Evolutionary conservation across 2,329 filamentous ascomycete species (phyloP).

Genomic region (Trichophyton equinum): DNA sequence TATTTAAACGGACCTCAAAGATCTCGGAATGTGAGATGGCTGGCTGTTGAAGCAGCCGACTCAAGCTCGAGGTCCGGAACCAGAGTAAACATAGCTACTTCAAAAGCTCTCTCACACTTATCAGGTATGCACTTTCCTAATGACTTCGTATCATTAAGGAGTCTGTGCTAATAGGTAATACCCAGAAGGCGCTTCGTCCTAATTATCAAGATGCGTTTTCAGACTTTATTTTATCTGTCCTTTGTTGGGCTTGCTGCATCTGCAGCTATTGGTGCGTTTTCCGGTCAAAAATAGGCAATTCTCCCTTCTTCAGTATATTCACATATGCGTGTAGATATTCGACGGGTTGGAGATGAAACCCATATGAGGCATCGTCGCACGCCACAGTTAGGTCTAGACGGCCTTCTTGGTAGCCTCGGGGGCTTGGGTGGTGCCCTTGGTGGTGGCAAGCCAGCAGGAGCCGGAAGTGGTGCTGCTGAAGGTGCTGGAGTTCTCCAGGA

Average conservation of each 20-base stretch:
- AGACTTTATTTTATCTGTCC: not conserved
- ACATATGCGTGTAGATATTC: not conserved
- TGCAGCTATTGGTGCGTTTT: slow-evolving; percentile 8
- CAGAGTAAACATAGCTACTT: not conserved
- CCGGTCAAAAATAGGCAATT: not conserved
- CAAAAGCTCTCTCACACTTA: not conserved
- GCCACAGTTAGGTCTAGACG: not conserved
- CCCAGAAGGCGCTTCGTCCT: not conserved
- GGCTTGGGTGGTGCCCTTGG: not conserved
- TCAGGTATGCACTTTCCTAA: not conserved
- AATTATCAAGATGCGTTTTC: slow-evolving; percentile 1
- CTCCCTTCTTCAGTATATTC: not conserved
- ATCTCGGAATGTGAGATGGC: not conserved
- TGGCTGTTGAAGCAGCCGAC: not conserved
- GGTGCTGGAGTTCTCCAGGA: not conserved
- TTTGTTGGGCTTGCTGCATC: slow-evolving; percentile 7
- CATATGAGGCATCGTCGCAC: not conserved
- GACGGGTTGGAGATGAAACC: not conserved
- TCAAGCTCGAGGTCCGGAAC: not conserved
- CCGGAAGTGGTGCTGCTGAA: not conserved
- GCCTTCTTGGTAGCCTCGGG: not conserved
- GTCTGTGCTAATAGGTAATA: not conserved
- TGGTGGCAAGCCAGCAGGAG: not conserved
- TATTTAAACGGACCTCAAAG: not conserved
- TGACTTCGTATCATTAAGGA: not conserved